Evolutionary conservation across 2,329 filamentous ascomycete species (phyloP).

Genomic region (Colletotrichum kahawae): DNA sequence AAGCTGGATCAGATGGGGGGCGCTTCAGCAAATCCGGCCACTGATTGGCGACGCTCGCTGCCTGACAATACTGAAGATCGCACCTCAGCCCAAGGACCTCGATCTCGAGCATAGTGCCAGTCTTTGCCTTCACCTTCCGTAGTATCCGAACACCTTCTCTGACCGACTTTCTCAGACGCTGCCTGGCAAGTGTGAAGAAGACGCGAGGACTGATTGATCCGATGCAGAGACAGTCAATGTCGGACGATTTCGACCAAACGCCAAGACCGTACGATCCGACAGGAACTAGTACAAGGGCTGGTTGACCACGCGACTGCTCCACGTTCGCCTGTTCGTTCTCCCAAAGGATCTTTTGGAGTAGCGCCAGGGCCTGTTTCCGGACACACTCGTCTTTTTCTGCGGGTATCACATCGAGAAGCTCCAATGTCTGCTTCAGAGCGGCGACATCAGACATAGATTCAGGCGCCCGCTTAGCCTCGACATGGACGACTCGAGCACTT

Average conservation of each 20-base stretch:
- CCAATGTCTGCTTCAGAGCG: constrained; percentile 43
- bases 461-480: constrained; percentile 36
- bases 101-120: constrained; percentile 69
- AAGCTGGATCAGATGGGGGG: constrained; percentile 56
- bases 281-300: constrained; percentile 56
- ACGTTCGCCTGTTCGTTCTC: constrained; percentile 29
- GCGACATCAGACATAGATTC: constrained; percentile 33
- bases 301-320: constrained; percentile 21
- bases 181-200: constrained; percentile 64
- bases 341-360: constrained; percentile 48
- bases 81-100: constrained; percentile 62
- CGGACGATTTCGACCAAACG: constrained; percentile 64
- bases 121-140: constrained; percentile 61
- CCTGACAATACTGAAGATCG: constrained; percentile 71
- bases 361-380: constrained; percentile 48
- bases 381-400: constrained; percentile 43
- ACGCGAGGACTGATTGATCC: constrained; percentile 64
- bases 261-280: constrained; percentile 72
- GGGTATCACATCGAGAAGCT: constrained; percentile 48
- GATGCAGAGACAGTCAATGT: constrained; percentile 71
- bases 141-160: constrained; percentile 52
- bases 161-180: constrained; percentile 55
- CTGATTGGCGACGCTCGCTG: constrained; percentile 23
- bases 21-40: constrained; percentile 54
- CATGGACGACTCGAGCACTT: constrained; percentile 29